A percentile compares a stretch with the other conserved stretches of the same genome.
phyloP scores from a whole-genome alignment of 768 basidiomycete species.

The Rhizopogon vinicolor region DNA sequence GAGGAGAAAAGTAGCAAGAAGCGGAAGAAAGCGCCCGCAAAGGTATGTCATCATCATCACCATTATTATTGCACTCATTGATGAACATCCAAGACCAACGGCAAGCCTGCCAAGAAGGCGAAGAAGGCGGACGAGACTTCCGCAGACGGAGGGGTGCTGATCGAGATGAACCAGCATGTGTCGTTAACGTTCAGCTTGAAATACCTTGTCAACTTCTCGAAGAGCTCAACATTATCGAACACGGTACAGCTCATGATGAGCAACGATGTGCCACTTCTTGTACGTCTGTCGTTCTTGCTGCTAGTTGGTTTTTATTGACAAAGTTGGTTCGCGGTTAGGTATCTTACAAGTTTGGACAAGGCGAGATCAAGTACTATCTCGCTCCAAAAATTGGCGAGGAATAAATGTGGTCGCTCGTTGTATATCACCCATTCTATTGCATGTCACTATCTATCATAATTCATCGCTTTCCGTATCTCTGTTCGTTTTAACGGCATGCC shows the following conservation, averaged over 20 bases:
- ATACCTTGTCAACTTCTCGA: slow-evolving; percentile 95
- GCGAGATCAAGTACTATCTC: slow-evolving; percentile 89
- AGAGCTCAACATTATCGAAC: slow-evolving; percentile 70
- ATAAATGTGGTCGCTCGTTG: slow-evolving; percentile 24
- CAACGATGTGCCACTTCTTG: slow-evolving; percentile 87
- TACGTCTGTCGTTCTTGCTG: slow-evolving; percentile 29
- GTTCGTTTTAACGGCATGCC: no score
- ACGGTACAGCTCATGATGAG: slow-evolving; percentile 85
- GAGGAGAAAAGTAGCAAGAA: slow-evolving; percentile 57
- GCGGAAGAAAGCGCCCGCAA: slow-evolving; percentile 54
- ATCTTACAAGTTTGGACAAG: slow-evolving; percentile 85
- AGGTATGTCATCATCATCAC: slow-evolving; percentile 30
- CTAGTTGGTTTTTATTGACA: not conserved
- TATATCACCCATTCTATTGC: not conserved
- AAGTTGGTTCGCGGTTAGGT: slow-evolving; percentile 43
- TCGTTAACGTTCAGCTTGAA: slow-evolving; percentile 93
- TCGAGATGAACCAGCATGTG: slow-evolving; percentile 90
- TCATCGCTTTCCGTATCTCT: not conserved
- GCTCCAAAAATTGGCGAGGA: slow-evolving; percentile 95
- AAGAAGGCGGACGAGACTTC: slow-evolving; percentile 58
- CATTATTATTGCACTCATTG: not conserved
- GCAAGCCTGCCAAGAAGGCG: slow-evolving; percentile 49
- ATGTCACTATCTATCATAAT: slow-evolving; percentile 1
- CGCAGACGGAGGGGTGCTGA: slow-evolving; percentile 53
- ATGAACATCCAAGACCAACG: slow-evolving; percentile 24